Conservation (phyloP, 2,329 filamentous ascomycete genomes). For the Stemphylium beticola region DNA sequence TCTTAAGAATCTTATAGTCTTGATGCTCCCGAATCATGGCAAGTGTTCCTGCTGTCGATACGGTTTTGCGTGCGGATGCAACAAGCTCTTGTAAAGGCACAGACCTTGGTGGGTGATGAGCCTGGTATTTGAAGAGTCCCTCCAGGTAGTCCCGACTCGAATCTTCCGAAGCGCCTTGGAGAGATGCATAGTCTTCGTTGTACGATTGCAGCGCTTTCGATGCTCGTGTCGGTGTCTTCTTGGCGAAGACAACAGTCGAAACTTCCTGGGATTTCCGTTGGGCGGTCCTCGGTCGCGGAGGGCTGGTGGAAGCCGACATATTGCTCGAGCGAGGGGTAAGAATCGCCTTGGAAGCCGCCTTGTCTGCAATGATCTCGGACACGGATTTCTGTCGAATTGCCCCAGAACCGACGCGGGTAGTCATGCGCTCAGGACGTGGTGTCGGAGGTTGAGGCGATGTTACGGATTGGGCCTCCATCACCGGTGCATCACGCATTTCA, state of each 20-base stretch:
- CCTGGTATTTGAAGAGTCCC: slow-evolving; percentile 64
- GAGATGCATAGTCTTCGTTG: slow-evolving; percentile 50
- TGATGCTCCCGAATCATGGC: slow-evolving; percentile 85
- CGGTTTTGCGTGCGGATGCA: slow-evolving; percentile 83
- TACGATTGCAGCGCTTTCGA: slow-evolving; percentile 41
- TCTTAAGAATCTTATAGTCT: slow-evolving; percentile 82
- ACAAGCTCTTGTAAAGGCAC: slow-evolving; percentile 72
- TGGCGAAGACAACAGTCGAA: slow-evolving; percentile 80
- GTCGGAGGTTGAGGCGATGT: slow-evolving; percentile 33
- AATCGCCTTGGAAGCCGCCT: slow-evolving; percentile 55
- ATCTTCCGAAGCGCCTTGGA: slow-evolving; percentile 56
- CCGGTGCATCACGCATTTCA: slow-evolving; percentile 41
- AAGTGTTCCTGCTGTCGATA: slow-evolving; percentile 84
- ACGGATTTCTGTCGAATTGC: slow-evolving; percentile 75
- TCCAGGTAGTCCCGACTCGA: slow-evolving; percentile 65
- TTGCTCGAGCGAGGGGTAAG: slow-evolving; percentile 46
- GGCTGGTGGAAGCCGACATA: slow-evolving; percentile 33
- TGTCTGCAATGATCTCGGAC: slow-evolving; percentile 72
- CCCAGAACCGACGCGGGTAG: slow-evolving; percentile 72
- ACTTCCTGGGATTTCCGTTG: slow-evolving; percentile 64
- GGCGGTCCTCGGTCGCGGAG: slow-evolving; percentile 28
- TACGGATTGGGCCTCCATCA: slow-evolving; percentile 8
- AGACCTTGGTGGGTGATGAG: slow-evolving; percentile 62
- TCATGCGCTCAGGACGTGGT: slow-evolving; percentile 61
- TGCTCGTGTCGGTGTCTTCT: slow-evolving; percentile 54